Evolutionary conservation across 192 early-diverging fungal genomes (phyloP).

Genomic region (Umbelopsis vinacea): DNA sequence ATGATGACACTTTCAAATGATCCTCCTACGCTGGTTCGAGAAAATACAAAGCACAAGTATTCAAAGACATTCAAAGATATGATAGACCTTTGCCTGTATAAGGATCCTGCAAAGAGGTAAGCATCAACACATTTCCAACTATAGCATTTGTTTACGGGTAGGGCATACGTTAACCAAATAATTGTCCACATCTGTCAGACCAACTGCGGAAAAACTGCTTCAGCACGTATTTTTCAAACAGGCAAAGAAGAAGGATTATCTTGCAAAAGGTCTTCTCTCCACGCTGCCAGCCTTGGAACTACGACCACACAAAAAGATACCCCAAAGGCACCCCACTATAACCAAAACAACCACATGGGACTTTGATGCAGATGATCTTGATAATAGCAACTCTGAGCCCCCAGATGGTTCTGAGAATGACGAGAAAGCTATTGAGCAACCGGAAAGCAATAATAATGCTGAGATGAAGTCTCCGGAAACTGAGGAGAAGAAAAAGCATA

Average conservation of each 20-base stretch:
- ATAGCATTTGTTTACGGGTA: not conserved
- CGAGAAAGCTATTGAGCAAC: not conserved
- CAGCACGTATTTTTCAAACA: slow-evolving; percentile 80
- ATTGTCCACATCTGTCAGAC: slow-evolving; percentile 49
- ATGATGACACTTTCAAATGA: slow-evolving; percentile 89
- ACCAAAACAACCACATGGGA: slow-evolving; percentile 71
- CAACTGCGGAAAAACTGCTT: slow-evolving; percentile 76
- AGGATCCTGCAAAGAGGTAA: slow-evolving; percentile 74
- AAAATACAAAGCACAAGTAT: slow-evolving; percentile 73
- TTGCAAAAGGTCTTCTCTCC: slow-evolving; percentile 59
- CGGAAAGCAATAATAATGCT: not conserved
- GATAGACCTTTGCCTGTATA: slow-evolving; percentile 81
- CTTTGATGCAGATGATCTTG: slow-evolving; percentile 52
- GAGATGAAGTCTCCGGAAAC: not conserved
- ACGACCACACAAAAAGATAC: slow-evolving; percentile 62
- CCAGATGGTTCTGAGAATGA: slow-evolving; percentile 9
- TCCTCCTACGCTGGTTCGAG: slow-evolving; percentile 84
- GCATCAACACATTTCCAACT: not conserved
- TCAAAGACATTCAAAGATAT: slow-evolving; percentile 83
- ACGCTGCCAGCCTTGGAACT: slow-evolving; percentile 71
- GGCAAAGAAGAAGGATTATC: slow-evolving; percentile 70
- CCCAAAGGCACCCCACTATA: slow-evolving; percentile 47
- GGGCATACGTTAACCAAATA: not conserved
- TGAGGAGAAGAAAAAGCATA: slow-evolving; percentile 37
- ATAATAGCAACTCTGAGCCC: not conserved